A percentile compares a stretch with the other conserved stretches of the same genome.
phyloP scores from a whole-genome alignment of 148 eudicot species.

The Cornus controversa region DNA sequence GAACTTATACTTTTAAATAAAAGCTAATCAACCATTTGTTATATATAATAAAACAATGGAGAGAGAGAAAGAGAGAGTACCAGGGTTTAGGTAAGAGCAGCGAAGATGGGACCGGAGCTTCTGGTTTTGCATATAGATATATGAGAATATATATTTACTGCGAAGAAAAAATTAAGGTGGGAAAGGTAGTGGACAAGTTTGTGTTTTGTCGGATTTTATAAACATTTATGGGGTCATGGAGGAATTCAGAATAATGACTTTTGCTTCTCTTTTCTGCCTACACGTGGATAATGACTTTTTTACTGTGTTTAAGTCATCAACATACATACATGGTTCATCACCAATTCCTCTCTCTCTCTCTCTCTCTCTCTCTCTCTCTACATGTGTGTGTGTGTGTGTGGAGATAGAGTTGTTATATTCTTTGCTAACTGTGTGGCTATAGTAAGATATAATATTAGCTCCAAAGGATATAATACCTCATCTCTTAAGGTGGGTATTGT shows the following conservation, averaged over 20 bases:
- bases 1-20: no score
- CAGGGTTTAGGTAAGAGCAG: not conserved
- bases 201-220: slow-evolving; percentile 23
- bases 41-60: not conserved
- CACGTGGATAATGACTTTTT: slow-evolving; percentile 5
- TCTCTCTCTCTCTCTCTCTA: no score
- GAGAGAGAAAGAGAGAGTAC: slow-evolving; percentile 5
- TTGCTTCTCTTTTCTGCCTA: not conserved
- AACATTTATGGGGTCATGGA: not conserved
- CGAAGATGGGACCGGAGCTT: not conserved
- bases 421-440: not conserved
- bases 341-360: no score
- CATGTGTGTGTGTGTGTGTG: no score
- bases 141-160: not conserved
- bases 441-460: not conserved
- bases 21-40: not conserved
- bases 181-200: slow-evolving; percentile 21
- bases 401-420: no score
- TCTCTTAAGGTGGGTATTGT: not conserved
- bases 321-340: not conserved
- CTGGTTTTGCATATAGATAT: not conserved
- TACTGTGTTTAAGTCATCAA: not conserved
- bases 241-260: not conserved
- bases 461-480: not conserved
- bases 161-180: not conserved